Conservation (phyloP, 2,329 filamentous ascomycete species). For the Aspergillus arachidicola region DNA sequence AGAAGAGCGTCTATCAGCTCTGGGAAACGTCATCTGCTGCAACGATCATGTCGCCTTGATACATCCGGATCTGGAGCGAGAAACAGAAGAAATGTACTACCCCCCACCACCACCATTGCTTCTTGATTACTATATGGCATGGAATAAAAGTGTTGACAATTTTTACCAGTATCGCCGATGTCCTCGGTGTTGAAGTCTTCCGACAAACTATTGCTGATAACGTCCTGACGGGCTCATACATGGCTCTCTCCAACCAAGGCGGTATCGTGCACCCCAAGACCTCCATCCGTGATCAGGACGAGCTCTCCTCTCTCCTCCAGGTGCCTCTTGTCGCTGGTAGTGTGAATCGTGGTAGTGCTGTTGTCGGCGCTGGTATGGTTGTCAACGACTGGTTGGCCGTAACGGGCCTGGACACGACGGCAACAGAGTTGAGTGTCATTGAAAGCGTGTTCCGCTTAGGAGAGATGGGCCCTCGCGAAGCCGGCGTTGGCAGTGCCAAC, state of each 20-base stretch:
- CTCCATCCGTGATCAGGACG: slow-evolving; percentile 95
- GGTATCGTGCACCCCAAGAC: slow-evolving; percentile 98
- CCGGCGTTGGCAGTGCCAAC: slow-evolving; percentile 59
- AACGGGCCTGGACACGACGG: slow-evolving; percentile 89
- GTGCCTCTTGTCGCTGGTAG: slow-evolving; percentile 93
- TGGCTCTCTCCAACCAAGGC: slow-evolving; percentile 93
- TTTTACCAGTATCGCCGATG: slow-evolving; percentile 73
- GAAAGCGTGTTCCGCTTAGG: slow-evolving; percentile 95
- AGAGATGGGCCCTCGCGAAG: slow-evolving; percentile 71
- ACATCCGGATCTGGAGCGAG: slow-evolving; percentile 93
- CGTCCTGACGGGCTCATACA: slow-evolving; percentile 94
- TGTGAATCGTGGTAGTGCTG: slow-evolving; percentile 88
- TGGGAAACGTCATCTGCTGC: slow-evolving; percentile 94
- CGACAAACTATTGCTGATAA: slow-evolving; percentile 94
- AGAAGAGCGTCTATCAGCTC: slow-evolving; percentile 91
- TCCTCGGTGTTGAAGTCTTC: slow-evolving; percentile 65
- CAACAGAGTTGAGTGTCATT: slow-evolving; percentile 95
- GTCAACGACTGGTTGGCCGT: slow-evolving; percentile 98
- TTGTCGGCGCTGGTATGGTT: slow-evolving; percentile 96
- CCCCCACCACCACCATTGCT: neutral
- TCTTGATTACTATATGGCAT: neutral
- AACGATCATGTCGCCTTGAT: slow-evolving; percentile 97
- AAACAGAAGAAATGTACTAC: slow-evolving; percentile 86
- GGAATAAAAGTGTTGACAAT: slow-evolving; percentile 8
- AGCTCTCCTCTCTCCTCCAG: slow-evolving; percentile 88